Evolutionary conservation across 192 early-diverging fungal genomes (phyloP).

Genomic region (Backusella tarrabulga): DNA sequence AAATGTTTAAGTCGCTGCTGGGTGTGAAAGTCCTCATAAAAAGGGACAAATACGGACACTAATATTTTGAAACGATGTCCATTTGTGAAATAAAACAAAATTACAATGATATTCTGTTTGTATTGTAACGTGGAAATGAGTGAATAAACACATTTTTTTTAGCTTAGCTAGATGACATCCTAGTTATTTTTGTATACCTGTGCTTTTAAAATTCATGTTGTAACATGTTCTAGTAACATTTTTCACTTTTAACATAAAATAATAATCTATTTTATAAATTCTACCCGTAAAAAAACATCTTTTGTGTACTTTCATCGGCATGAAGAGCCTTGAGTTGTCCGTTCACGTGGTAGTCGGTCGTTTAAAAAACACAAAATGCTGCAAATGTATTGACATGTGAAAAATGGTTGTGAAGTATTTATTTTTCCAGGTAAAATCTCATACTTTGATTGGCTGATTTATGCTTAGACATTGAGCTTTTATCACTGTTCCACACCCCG

Average conservation of each 20-base stretch:
- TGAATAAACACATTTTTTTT: neutral
- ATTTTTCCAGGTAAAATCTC: neutral
- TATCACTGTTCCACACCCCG: constrained; percentile 1
- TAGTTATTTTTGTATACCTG: neutral
- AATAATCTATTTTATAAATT: neutral
- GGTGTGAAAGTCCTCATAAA: neutral
- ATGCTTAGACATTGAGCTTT: neutral
- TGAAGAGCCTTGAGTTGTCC: neutral
- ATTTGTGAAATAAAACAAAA: neutral
- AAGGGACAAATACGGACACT: neutral
- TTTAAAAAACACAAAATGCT: neutral
- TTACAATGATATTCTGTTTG: neutral
- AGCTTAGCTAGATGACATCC: neutral
- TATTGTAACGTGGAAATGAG: neutral
- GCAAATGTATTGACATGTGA: constrained; percentile 11
- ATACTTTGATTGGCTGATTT: constrained; percentile 1
- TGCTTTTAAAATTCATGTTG: neutral
- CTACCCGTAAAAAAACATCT: neutral
- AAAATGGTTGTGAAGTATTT: neutral
- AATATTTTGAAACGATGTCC: neutral
- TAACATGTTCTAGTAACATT: neutral
- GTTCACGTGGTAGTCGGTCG: neutral
- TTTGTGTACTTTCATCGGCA: constrained; percentile 4
- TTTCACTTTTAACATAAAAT: neutral
- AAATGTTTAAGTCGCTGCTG: neutral